These are phyloP conservation scores for Gyrodon lividus DNA, from an alignment of 768 basidiomycete species.

Conservation along the genomic window DNA sequence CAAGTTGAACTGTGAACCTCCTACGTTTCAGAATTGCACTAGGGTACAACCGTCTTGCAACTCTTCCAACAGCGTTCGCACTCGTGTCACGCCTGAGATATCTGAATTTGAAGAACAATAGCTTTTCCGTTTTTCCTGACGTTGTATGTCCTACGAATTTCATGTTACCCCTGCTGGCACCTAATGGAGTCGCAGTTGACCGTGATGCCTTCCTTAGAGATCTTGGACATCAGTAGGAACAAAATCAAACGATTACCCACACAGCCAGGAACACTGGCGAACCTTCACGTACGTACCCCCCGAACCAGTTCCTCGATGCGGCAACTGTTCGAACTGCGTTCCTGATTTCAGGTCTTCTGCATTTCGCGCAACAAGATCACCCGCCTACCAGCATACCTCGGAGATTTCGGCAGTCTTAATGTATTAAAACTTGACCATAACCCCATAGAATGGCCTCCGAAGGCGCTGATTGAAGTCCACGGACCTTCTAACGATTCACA, in stretches of 20 bases:
- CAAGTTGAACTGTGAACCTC: constrained; percentile 6
- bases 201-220: constrained; percentile 83
- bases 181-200: constrained; percentile 57
- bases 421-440: constrained; percentile 89
- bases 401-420: constrained; percentile 67
- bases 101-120: constrained; percentile 84
- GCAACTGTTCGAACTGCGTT: background rate
- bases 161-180: background rate
- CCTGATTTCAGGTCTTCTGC: constrained; percentile 66
- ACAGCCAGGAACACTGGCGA: constrained; percentile 72
- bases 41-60: constrained; percentile 78
- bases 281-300: constrained; percentile 63
- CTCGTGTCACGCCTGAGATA: constrained; percentile 76
- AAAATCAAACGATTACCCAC: constrained; percentile 79
- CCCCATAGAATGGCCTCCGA: constrained; percentile 92
- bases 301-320: background rate
- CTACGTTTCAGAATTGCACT: constrained; percentile 68
- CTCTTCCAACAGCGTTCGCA: constrained; percentile 72
- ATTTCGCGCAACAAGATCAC: constrained; percentile 83
- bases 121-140: constrained; percentile 77
- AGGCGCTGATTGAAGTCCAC: constrained; percentile 46
- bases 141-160: constrained; percentile 57
- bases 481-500: constrained; percentile 45
- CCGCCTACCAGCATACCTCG: constrained; percentile 75
- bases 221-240: constrained; percentile 92